phyloP scores from a whole-genome alignment of 2,329 filamentous ascomycete genomes.

The Magnaporthiopsis incrustans region DNA sequence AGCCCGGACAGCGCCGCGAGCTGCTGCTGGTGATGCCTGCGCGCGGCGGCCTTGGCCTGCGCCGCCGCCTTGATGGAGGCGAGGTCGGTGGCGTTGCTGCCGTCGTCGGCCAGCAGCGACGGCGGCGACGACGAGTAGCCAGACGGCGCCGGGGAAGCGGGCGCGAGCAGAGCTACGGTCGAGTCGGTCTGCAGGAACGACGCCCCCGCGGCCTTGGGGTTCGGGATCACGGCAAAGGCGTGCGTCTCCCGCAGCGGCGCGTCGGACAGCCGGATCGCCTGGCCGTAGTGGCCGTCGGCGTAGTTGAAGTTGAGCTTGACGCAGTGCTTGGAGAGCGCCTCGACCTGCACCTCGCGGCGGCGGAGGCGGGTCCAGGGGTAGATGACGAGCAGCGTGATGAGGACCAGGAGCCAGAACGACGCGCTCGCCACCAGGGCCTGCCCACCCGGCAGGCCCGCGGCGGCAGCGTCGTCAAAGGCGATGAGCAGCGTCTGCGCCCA shows the following conservation, averaged over 20 bases:
- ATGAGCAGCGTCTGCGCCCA: slow-evolving; percentile 54
- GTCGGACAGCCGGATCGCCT: slow-evolving; percentile 51
- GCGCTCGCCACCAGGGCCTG: slow-evolving; percentile 29
- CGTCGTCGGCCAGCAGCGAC: too few species aligned
- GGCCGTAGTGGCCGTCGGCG: slow-evolving; percentile 47
- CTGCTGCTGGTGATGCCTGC: slow-evolving; percentile 2
- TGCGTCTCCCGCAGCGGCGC: slow-evolving; percentile 65
- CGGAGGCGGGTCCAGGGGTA: slow-evolving; percentile 69
- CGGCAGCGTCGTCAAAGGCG: slow-evolving; percentile 33
- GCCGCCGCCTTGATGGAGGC: slow-evolving; percentile 10
- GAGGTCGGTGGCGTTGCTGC: neutral
- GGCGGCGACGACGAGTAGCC: neutral
- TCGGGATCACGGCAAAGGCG: slow-evolving; percentile 66
- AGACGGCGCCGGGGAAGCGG: neutral
- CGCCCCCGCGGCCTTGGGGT: slow-evolving; percentile 28
- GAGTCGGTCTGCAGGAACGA: neutral
- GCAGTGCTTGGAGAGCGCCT: slow-evolving; percentile 64
- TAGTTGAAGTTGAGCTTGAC: slow-evolving; percentile 63
- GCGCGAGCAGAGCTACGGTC: neutral
- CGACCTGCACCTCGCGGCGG: slow-evolving; percentile 55
- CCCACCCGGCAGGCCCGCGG: slow-evolving; percentile 24
- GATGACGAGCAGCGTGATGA: slow-evolving; percentile 56
- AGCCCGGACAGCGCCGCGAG: slow-evolving; percentile 1
- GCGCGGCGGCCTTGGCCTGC: neutral
- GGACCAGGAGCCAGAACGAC: slow-evolving; percentile 58